Evolutionary conservation across 805 yeast genomes (phyloP).

Genomic region (Teunomyces lycoperdinae): DNA sequence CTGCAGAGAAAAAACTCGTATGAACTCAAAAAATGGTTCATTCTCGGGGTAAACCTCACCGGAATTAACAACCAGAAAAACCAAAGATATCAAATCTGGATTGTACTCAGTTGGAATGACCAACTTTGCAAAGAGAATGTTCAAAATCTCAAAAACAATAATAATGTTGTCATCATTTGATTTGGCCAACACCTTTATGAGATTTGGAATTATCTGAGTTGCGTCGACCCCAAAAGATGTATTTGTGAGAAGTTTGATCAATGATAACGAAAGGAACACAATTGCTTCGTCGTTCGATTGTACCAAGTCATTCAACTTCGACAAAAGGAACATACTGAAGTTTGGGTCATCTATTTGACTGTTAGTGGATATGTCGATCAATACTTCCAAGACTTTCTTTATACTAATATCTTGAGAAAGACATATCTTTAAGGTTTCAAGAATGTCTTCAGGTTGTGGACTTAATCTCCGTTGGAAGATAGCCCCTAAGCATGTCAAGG

Average conservation of each 20-base stretch:
- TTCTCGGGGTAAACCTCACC: background rate
- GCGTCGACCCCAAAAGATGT: conserved; percentile 6
- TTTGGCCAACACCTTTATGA: background rate
- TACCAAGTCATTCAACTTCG: conserved; percentile 17
- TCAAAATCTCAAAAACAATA: background rate
- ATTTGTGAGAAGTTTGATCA: conserved; percentile 8
- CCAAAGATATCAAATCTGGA: background rate
- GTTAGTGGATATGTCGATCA: conserved; percentile 14
- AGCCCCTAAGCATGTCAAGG: conserved; percentile 24
- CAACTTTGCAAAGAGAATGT: background rate
- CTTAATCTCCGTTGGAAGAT: conserved; percentile 11
- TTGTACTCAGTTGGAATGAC: background rate
- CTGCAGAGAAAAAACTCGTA: conserved; percentile 4
- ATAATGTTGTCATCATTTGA: background rate
- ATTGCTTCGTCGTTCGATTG: conserved; percentile 25
- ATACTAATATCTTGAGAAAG: conserved; percentile 26
- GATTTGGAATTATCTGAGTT: conserved; percentile 6
- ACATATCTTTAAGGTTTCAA: conserved; percentile 19
- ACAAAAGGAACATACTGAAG: conserved; percentile 17
- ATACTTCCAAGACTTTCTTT: conserved; percentile 23
- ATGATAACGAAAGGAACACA: conserved; percentile 5
- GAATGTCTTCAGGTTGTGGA: conserved; percentile 6
- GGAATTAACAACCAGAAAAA: background rate
- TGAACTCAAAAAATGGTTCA: conserved; percentile 3
- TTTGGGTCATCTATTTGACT: conserved; percentile 9